These are phyloP conservation scores for Podila minutissima DNA, from an alignment of 192 early-diverging fungal species.

Conservation along the genomic window DNA sequence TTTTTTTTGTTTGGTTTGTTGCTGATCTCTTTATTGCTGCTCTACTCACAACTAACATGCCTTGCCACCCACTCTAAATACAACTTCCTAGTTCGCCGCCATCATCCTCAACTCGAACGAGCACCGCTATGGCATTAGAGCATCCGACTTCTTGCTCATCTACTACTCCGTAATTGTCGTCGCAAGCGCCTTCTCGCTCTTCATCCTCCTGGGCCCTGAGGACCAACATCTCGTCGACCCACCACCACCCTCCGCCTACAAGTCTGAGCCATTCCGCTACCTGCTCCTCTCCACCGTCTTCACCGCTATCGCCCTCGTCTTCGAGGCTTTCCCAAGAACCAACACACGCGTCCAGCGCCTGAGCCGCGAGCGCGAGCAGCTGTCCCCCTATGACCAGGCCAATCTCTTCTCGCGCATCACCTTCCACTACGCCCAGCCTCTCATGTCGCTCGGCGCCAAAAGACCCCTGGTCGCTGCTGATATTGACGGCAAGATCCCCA, in stretches of 20 bases:
- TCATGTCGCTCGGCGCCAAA: constrained; percentile 79
- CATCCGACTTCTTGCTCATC: constrained; percentile 23
- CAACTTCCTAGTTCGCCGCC: constrained; percentile 4
- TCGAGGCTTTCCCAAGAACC: constrained; percentile 24
- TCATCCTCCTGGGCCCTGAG: constrained; percentile 10
- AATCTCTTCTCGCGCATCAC: constrained; percentile 84
- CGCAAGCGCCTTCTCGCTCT: constrained; percentile 26
- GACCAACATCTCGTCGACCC: constrained; percentile 11
- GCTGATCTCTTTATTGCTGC: no score
- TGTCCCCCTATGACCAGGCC: constrained; percentile 53
- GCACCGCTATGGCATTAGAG: constrained; percentile 26
- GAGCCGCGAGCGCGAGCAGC: constrained; percentile 18
- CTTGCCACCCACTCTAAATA: neutral
- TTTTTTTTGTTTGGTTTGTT: neutral
- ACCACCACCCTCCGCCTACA: constrained; percentile 20
- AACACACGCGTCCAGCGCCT: constrained; percentile 29
- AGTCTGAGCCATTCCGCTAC: constrained; percentile 22
- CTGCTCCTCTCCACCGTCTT: constrained; percentile 6
- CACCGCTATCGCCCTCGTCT: constrained; percentile 16
- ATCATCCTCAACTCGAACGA: constrained; percentile 26
- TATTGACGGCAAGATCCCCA: constrained; percentile 38
- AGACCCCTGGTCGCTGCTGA: constrained; percentile 77
- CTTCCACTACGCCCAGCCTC: constrained; percentile 86
- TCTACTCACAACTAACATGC: neutral
- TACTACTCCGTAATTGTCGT: constrained; percentile 25